A percentile compares a stretch with the other conserved stretches of the same genome.
phyloP scores from a whole-genome alignment of 768 basidiomycete genomes.

The Postia placenta region DNA sequence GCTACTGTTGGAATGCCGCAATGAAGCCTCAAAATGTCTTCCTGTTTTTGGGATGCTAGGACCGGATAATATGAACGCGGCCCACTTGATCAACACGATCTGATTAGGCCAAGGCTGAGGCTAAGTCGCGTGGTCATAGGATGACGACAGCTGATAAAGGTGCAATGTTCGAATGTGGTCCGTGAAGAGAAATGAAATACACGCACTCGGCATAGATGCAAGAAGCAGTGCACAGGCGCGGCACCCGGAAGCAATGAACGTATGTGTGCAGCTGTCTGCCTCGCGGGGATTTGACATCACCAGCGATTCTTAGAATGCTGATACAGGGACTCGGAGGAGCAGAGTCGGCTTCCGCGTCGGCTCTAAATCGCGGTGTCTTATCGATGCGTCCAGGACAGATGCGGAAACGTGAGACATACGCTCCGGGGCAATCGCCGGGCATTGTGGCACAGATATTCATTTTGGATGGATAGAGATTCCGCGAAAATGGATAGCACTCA shows the following conservation, averaged over 20 bases:
- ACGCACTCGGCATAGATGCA: background rate
- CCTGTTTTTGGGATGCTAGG: background rate
- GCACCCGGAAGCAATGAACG: background rate
- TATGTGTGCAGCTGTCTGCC: background rate
- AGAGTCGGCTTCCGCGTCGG: background rate
- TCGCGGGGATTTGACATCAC: background rate
- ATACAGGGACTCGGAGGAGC: background rate
- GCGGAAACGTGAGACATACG: background rate
- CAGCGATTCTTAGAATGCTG: background rate
- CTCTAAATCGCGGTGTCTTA: background rate
- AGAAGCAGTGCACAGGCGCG: background rate
- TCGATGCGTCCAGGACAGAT: constrained; percentile 3
- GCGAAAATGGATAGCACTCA: background rate
- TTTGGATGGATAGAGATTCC: background rate
- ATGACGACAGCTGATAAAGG: constrained; percentile 2
- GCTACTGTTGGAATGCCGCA: background rate
- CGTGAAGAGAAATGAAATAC: background rate
- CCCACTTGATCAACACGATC: constrained; percentile 16
- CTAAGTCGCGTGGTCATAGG: constrained; percentile 19
- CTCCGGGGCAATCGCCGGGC: background rate
- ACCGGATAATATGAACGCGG: constrained; percentile 1
- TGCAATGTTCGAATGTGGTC: background rate
- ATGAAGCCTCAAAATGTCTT: background rate
- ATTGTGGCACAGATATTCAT: background rate
- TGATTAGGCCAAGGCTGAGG: constrained; percentile 17